Evolutionary conservation across 306 rosid species (phyloP), one percentile per base, ranked within the genome.

Genomic region (Quercus variabilis): DNA sequence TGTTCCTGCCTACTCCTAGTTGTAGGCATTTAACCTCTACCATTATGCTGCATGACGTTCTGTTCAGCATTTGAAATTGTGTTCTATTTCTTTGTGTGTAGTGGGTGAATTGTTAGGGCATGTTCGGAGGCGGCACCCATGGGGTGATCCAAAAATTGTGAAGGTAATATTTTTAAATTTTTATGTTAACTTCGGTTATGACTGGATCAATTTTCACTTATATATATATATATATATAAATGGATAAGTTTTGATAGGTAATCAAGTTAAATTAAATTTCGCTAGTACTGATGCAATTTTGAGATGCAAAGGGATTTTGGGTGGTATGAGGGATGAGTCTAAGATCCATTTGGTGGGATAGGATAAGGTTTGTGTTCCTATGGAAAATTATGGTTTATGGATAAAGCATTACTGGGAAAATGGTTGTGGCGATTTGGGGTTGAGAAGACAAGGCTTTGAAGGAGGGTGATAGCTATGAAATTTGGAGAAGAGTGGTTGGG

Each of bases 121-220:
- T 5, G 77, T 96, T 78, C 87, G 99, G 74, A 96, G 89, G 91
- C 90, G 84, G 85, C 91, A 86, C 73, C 97, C 97, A 28, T 96
- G 99, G 99, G 99, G 90, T 77, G 98, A 96, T 83, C 94, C 98
- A 71, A 96, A 96, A 87, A 87, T 89, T 78, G 97, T 85, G 55
- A 96, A 96, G 97, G 99, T 96, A 75, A 80, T 73, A 23, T n/a
- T 35, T 18, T 71, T n/a, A 71, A 2, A 68, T 33, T 28, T 46
- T 43, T 28, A 30, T 73, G 19, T 59, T 19, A 38, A 63, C 21
- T 9, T 77, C 28, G 21, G 1, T 65, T 49, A 54, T n/a, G 52
- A 55, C 10, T 56, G 28, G 73, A 79, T 38, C 4, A 55, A 57
- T 30, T 60, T 74, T 23, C 46, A 38, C 11, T 38, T 38, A 7